A percentile compares a stretch with the other conserved stretches of the same genome.
These are phyloP conservation scores for Chrysopogon serrulatus DNA, from an alignment of 176 grass and related monocot species.

Conservation along the genomic window DNA sequence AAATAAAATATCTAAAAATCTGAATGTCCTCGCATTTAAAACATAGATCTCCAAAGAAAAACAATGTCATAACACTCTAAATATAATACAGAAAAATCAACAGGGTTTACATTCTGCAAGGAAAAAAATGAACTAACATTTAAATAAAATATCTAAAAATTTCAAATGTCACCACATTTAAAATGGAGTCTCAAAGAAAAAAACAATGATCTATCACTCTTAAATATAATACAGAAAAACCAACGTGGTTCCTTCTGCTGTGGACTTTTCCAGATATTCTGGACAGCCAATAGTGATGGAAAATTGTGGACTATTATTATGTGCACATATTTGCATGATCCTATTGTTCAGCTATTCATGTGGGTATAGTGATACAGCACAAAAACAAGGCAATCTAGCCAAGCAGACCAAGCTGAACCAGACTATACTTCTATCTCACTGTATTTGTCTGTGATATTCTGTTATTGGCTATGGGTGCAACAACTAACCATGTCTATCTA, in stretches of 20 bases:
- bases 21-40: not conserved
- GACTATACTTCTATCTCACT: conserved; percentile 1
- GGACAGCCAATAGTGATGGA: not conserved
- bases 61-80: too few relatives aligned
- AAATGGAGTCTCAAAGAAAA: not conserved
- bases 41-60: not conserved
- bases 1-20: not conserved
- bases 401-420: not conserved
- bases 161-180: not conserved
- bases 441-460: conserved; percentile 6
- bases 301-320: not conserved
- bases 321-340: not conserved
- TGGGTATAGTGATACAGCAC: not conserved
- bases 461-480: not conserved
- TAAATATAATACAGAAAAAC: not conserved
- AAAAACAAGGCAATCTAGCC: conserved; percentile 12
- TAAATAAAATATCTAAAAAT: conserved; percentile 9
- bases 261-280: not conserved
- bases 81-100: too few relatives aligned
- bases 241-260: not conserved
- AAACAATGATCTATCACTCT: not conserved
- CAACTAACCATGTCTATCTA: not conserved
- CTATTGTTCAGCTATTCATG: conserved; percentile 4
- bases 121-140: conserved; percentile 22
- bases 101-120: conserved; percentile 53